Percentiles rank a stretch among this genome's conserved stretches.
Conservation (phyloP, 148 eudicot genomes). For the Linanthus parryae region DNA sequence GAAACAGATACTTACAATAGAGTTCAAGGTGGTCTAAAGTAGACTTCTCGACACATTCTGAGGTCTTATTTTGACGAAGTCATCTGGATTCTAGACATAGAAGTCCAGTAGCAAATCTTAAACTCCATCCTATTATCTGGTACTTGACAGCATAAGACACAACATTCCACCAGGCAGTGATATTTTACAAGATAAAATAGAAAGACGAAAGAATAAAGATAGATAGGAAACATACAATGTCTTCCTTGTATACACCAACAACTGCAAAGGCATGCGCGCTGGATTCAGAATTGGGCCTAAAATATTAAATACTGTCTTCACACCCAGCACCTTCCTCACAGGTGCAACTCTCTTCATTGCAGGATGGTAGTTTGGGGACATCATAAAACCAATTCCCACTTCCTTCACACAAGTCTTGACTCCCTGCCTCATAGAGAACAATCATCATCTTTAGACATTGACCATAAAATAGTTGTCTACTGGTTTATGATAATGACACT, state of each 20-base stretch:
- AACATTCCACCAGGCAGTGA: not conserved
- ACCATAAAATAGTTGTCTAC: too few species aligned
- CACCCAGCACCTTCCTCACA: constrained; percentile 64
- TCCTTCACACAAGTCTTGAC: constrained; percentile 26
- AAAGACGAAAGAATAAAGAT: not conserved
- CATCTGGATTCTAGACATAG: too few species aligned
- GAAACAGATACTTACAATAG: too few species aligned
- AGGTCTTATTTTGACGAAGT: too few species aligned
- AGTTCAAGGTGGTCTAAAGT: too few species aligned
- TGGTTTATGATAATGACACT: too few species aligned
- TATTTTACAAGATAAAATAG: not conserved
- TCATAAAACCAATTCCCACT: constrained; percentile 91
- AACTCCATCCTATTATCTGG: too few species aligned
- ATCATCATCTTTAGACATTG: too few species aligned
- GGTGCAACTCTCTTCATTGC: constrained; percentile 89
- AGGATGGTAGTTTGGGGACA: constrained; percentile 84
- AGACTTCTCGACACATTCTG: too few species aligned
- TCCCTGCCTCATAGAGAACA: too few species aligned
- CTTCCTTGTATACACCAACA: constrained; percentile 73
- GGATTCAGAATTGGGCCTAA: constrained; percentile 93
- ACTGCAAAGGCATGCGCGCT: constrained; percentile 83
- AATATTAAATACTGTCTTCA: constrained; percentile 81
- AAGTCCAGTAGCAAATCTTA: too few species aligned
- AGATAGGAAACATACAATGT: constrained; percentile 30
- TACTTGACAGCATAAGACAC: not conserved